These are phyloP conservation scores for Kodamaea sagamina DNA, from an alignment of 805 yeast genomes.

Conservation along the genomic window DNA sequence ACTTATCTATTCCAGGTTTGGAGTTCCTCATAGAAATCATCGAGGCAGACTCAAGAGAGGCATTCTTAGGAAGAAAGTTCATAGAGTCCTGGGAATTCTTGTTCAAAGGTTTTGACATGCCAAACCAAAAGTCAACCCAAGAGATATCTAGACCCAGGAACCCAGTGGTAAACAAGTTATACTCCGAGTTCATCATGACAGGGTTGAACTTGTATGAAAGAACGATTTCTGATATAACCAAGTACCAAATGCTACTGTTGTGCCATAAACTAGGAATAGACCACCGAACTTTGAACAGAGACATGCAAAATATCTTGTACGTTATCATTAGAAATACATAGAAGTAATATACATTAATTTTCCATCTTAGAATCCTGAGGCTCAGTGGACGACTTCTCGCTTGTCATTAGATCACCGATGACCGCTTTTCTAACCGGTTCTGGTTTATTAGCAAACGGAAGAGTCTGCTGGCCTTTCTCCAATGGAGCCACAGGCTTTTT, in stretches of 20 bases:
- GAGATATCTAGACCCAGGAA: slow-evolving; percentile 4
- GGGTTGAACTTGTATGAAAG: slow-evolving; percentile 44
- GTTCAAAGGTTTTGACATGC: not conserved
- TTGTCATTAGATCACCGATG: slow-evolving; percentile 34
- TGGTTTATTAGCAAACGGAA: slow-evolving; percentile 25
- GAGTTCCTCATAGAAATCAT: slow-evolving; percentile 31
- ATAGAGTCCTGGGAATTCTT: slow-evolving; percentile 45
- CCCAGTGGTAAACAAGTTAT: slow-evolving; percentile 14
- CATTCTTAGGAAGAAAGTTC: slow-evolving; percentile 50
- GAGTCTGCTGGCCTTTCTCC: slow-evolving; percentile 43
- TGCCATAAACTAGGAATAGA: slow-evolving; percentile 29
- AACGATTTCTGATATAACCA: slow-evolving; percentile 40
- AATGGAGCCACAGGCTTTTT: slow-evolving; percentile 20
- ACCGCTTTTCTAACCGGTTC: slow-evolving; percentile 32
- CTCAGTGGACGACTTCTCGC: slow-evolving; percentile 16
- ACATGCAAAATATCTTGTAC: slow-evolving; percentile 33
- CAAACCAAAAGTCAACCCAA: not conserved
- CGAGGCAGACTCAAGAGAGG: slow-evolving; percentile 38
- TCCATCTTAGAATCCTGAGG: slow-evolving; percentile 14
- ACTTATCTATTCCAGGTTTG: slow-evolving; percentile 29
- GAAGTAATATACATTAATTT: slow-evolving; percentile 6
- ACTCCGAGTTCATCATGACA: slow-evolving; percentile 32
- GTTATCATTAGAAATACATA: slow-evolving; percentile 21
- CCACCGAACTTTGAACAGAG: slow-evolving; percentile 19
- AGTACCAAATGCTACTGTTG: slow-evolving; percentile 36